These are phyloP conservation scores for Ustilago xerochloae DNA, from an alignment of 1,284 basidiomycete species.

Conservation along the genomic window DNA sequence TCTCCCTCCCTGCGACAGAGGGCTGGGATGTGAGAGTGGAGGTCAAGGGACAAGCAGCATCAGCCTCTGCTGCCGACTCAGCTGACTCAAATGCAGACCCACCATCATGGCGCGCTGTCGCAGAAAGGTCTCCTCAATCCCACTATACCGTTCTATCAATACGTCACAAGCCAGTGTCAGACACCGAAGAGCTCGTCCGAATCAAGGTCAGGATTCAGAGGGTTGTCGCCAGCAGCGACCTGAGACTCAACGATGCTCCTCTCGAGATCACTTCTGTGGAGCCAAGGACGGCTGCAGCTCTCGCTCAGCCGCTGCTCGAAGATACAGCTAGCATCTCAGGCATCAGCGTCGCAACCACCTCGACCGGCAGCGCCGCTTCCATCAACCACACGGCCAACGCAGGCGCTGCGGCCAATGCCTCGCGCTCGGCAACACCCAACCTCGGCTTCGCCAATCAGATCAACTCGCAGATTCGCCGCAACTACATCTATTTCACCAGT, in stretches of 20 bases:
- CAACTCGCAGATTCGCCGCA: constrained; percentile 83
- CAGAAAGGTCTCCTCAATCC: constrained; percentile 20
- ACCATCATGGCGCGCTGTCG: constrained; percentile 75
- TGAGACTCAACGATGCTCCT: constrained; percentile 50
- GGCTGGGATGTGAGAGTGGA: constrained; percentile 89
- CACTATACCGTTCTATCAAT: constrained; percentile 27
- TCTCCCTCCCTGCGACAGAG: constrained; percentile 79
- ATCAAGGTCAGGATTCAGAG: constrained; percentile 51
- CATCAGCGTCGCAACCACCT: constrained; percentile 51
- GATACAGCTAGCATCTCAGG: constrained; percentile 56
- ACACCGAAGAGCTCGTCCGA: constrained; percentile 46
- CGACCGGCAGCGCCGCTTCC: constrained; percentile 38
- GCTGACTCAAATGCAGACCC: constrained; percentile 72
- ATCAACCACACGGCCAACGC: constrained; percentile 8
- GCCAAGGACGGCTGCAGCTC: constrained; percentile 24
- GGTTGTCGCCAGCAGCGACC: constrained; percentile 53
- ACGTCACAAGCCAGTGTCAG: constrained; percentile 29
- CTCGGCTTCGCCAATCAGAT: constrained; percentile 70
- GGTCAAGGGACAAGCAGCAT: constrained; percentile 9
- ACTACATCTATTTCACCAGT: constrained; percentile 97
- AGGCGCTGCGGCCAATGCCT: constrained; percentile 67
- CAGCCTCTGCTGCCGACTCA: neutral
- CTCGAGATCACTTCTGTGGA: constrained; percentile 30
- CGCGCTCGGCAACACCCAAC: constrained; percentile 73
- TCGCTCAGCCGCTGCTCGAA: constrained; percentile 29